Base-by-base conservation (phyloP, 164 flowering plant species). In the Echeveria elegans region DNA sequence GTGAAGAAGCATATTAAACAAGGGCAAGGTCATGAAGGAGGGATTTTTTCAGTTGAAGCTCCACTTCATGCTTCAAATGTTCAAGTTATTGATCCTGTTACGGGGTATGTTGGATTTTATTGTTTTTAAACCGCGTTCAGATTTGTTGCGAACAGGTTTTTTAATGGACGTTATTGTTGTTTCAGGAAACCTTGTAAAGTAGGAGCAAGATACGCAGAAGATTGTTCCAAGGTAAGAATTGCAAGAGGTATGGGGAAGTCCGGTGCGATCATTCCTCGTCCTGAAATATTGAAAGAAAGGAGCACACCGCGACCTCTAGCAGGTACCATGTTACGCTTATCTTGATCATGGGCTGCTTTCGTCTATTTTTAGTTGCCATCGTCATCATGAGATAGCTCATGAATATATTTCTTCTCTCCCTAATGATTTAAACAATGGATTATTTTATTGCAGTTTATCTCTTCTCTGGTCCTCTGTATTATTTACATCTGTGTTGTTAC, bases 41-140 rank as follows among this genome's bases (percentile, higher is more conserved):
- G 99, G 59, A 92, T 95, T 68, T 95, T 95, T 77, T 64, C 91
- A 12, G 92, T 95, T 41, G 97, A 92, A 80, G 99, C 99, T 53
- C 98, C 99, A 41, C 83, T 95, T 72, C 97, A 90, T 82, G 97
- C 72, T 31, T 95, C 99, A 69, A 95, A 95, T 83, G 91, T 95
- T 64, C 94, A 90, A 83, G 82, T 85, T 76, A 40, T 92, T 74
- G 99, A 90, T 62, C 95, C 91, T 52, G 88, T 82, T 18, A 83
- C 93, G 31, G 90, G 90, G 98, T 90, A 83, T 30, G 24, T 66
- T 64, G 7, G 7, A 62, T 48, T 64, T 72, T 34, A 12, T 31
- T 3, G 28, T 31, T 12, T 21, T 2, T 24, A 16, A 26, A 56
- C 28, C 32, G 12, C n/a, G 32, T 56, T 32, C 12, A 2, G 61